Evolutionary conservation across 2,329 filamentous ascomycete species (phyloP).

Genomic region (Talaromyces islandicus): DNA sequence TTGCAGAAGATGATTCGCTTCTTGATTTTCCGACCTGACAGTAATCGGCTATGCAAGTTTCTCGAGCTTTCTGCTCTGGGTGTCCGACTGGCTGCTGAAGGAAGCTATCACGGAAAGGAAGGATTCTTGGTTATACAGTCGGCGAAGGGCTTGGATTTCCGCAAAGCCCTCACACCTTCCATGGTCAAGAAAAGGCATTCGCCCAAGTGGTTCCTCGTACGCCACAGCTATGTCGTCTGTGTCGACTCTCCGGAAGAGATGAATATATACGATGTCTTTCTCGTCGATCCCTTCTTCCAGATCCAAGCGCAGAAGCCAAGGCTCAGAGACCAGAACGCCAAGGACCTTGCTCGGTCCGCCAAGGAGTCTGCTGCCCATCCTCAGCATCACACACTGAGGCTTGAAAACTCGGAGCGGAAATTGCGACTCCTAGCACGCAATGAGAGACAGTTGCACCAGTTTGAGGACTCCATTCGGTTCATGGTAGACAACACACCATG

Average conservation of each 20-base stretch:
- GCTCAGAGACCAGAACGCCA: slow-evolving; percentile 45
- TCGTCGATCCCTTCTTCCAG: slow-evolving; percentile 85
- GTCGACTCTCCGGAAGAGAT: slow-evolving; percentile 98
- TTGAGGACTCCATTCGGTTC: slow-evolving; percentile 83
- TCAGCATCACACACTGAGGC: slow-evolving; percentile 77
- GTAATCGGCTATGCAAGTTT: slow-evolving; percentile 92
- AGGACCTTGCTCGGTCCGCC: slow-evolving; percentile 60
- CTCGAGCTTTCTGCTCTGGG: slow-evolving; percentile 90
- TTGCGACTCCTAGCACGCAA: slow-evolving; percentile 87
- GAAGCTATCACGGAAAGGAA: slow-evolving; percentile 96
- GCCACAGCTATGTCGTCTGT: slow-evolving; percentile 94
- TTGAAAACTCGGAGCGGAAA: slow-evolving; percentile 89
- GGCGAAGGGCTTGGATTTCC: slow-evolving; percentile 79
- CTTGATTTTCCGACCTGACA: slow-evolving; percentile 94
- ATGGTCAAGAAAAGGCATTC: slow-evolving; percentile 77
- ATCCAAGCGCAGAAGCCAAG: slow-evolving; percentile 66
- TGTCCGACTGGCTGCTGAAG: slow-evolving; percentile 87
- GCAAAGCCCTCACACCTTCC: slow-evolving; percentile 70
- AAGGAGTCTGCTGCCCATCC: slow-evolving; percentile 55
- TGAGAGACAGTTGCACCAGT: slow-evolving; percentile 82
- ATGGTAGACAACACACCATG: slow-evolving; percentile 81
- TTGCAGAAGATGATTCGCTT: slow-evolving; percentile 90
- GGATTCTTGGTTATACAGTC: slow-evolving; percentile 90
- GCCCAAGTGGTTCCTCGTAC: slow-evolving; percentile 96
- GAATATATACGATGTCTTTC: slow-evolving; percentile 97